phyloP scores from a whole-genome alignment of 2,329 filamentous ascomycete species.

The Alternaria arbusti region DNA sequence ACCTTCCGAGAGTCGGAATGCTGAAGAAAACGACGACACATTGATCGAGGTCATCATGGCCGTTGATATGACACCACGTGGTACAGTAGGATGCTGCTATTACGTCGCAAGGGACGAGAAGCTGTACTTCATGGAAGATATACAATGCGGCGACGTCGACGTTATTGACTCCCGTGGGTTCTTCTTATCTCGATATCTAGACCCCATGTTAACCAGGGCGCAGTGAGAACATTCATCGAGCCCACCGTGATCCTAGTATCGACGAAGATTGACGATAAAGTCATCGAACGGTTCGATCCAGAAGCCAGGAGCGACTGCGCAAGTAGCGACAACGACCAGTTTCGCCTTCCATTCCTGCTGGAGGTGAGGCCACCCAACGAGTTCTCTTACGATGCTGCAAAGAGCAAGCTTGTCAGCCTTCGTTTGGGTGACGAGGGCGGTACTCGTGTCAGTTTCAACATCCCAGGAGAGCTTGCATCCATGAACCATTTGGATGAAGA shows the following conservation, averaged over 20 bases:
- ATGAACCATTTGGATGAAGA: slow-evolving; percentile 50
- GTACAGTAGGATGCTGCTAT: slow-evolving; percentile 81
- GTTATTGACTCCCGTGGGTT: slow-evolving; percentile 57
- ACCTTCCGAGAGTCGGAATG: slow-evolving; percentile 4
- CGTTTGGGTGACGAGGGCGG: slow-evolving; percentile 58
- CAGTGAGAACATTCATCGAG: slow-evolving; percentile 67
- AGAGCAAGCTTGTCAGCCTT: slow-evolving; percentile 68
- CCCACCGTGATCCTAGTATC: slow-evolving; percentile 67
- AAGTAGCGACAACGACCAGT: slow-evolving; percentile 51
- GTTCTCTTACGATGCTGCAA: slow-evolving; percentile 72
- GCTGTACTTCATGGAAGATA: slow-evolving; percentile 79
- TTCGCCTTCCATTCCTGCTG: slow-evolving; percentile 65
- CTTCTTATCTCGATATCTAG: too few relatives aligned
- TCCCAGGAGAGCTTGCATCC: slow-evolving; percentile 61
- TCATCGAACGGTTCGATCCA: slow-evolving; percentile 54
- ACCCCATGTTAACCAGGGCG: not conserved
- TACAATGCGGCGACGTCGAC: slow-evolving; percentile 71
- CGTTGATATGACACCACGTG: slow-evolving; percentile 73
- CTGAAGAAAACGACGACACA: slow-evolving; percentile 58
- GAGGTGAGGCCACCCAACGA: slow-evolving; percentile 74
- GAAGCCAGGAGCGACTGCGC: slow-evolving; percentile 46
- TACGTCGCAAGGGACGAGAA: slow-evolving; percentile 74
- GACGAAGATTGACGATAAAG: slow-evolving; percentile 60
- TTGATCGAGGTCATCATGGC: slow-evolving; percentile 79
- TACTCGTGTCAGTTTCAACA: slow-evolving; percentile 63